Evolutionary conservation across 306 rosid species (phyloP).

Genomic region (Chamaecrista fasciculata): DNA sequence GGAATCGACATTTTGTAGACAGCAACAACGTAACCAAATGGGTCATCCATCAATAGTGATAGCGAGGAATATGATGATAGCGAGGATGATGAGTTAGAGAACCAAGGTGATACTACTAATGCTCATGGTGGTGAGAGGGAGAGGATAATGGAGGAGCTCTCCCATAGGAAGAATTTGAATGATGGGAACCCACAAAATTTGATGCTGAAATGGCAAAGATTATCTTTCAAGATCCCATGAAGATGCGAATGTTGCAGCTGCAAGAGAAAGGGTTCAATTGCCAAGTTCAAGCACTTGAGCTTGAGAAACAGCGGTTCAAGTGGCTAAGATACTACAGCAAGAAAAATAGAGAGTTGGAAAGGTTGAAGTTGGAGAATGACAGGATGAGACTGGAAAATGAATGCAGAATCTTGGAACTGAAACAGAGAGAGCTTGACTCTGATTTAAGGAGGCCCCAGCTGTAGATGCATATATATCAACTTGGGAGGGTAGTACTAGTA

Average conservation of each 20-base stretch:
- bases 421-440: too few relatives aligned
- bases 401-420: too few relatives aligned
- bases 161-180: too few relatives aligned
- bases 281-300: too few relatives aligned
- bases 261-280: too few relatives aligned
- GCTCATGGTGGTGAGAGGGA: constrained; percentile 45
- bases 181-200: constrained; percentile 48
- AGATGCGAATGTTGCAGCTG: constrained; percentile 60
- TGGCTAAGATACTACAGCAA: too few relatives aligned
- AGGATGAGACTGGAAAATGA: too few relatives aligned
- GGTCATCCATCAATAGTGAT: too few relatives aligned
- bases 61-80: constrained; percentile 61
- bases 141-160: constrained; percentile 42
- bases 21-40: constrained; percentile 55
- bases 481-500: constrained; percentile 48
- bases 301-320: too few relatives aligned
- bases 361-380: too few relatives aligned
- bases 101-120: constrained; percentile 44
- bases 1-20: constrained; percentile 52
- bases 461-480: constrained; percentile 57
- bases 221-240: constrained; percentile 62
- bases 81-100: constrained; percentile 63
- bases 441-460: too few relatives aligned
- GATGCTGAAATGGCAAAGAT: constrained; percentile 59
- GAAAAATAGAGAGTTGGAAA: too few relatives aligned